Evolutionary conservation across 2,329 filamentous ascomycete species (phyloP).

Genomic region (Onygenales sp.): DNA sequence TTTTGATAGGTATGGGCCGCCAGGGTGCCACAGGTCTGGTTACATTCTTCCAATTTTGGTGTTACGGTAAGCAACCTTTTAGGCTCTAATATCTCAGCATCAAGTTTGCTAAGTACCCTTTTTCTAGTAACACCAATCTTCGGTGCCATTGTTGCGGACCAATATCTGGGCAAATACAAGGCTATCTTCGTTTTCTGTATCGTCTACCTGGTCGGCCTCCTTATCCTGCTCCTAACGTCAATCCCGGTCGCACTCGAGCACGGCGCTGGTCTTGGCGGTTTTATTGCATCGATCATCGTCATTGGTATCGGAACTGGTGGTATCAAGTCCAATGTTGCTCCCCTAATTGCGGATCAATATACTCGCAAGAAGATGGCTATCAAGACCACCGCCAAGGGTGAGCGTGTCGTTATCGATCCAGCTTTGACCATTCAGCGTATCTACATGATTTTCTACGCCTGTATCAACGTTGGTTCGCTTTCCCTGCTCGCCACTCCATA

Average conservation of each 20-base stretch:
- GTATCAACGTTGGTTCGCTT: slow-evolving; percentile 65
- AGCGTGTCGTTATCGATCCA: slow-evolving; percentile 57
- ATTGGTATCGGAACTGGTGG: slow-evolving; percentile 58
- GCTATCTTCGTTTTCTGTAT: slow-evolving; percentile 48
- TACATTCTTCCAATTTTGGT: slow-evolving; percentile 48
- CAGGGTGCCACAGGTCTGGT: slow-evolving; percentile 40
- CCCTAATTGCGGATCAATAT: slow-evolving; percentile 58
- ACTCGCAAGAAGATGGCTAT: slow-evolving; percentile 45
- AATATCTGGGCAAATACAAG: slow-evolving; percentile 53
- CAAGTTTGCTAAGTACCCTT: background rate
- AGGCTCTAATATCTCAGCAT: background rate
- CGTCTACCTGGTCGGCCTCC: slow-evolving; percentile 49
- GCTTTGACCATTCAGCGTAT: slow-evolving; percentile 57
- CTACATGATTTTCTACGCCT: slow-evolving; percentile 67
- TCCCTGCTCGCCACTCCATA: slow-evolving; percentile 58
- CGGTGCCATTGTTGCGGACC: slow-evolving; percentile 51
- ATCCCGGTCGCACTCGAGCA: slow-evolving; percentile 42
- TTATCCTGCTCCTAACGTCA: slow-evolving; percentile 47
- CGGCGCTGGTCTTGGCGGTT: slow-evolving; percentile 45
- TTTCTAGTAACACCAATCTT: slow-evolving; percentile 44
- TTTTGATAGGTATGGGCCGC: slow-evolving; percentile 23
- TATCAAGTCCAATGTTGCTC: slow-evolving; percentile 58
- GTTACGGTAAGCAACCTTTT: slow-evolving; percentile 30
- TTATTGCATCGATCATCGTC: slow-evolving; percentile 48
- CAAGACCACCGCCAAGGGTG: slow-evolving; percentile 34